These are phyloP conservation scores for Aureococcus anophagefferens DNA, from an alignment of 108 stramenopile species.

Conservation along the genomic window DNA sequence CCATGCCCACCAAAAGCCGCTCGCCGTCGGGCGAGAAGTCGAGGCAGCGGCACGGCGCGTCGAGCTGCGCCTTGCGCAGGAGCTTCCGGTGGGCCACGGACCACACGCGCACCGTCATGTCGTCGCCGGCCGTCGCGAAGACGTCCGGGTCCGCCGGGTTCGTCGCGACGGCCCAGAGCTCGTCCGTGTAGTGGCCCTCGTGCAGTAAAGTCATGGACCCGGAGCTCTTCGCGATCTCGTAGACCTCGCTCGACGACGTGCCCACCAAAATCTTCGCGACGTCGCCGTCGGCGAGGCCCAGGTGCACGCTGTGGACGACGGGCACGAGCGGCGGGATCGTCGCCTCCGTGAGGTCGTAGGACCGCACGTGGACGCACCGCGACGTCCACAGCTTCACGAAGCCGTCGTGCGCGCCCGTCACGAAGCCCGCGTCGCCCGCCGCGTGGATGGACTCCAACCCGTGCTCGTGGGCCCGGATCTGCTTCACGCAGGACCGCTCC, in stretches of 20 bases:
- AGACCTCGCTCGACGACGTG: slow-evolving; percentile 42
- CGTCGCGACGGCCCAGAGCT: slow-evolving; percentile 47
- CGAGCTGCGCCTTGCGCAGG: slow-evolving; percentile 4
- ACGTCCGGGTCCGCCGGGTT: slow-evolving; percentile 31
- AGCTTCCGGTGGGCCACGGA: slow-evolving; percentile 6
- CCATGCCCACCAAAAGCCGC: slow-evolving; percentile 26
- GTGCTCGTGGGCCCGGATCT: slow-evolving; percentile 43
- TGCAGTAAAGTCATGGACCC: slow-evolving; percentile 9
- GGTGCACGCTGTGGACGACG: slow-evolving; percentile 38
- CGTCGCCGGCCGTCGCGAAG: slow-evolving; percentile 49
- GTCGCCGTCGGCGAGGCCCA: slow-evolving; percentile 13
- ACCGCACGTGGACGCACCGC: slow-evolving; percentile 37
- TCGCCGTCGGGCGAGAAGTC: slow-evolving; percentile 20
- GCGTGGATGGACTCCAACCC: slow-evolving; percentile 25
- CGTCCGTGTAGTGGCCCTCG: slow-evolving; percentile 38
- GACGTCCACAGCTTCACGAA: slow-evolving; percentile 43
- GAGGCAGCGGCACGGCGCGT: slow-evolving; percentile 16
- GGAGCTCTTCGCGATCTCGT: slow-evolving; percentile 31
- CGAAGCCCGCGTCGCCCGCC: slow-evolving; percentile 31
- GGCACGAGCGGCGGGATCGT: slow-evolving; percentile 10
- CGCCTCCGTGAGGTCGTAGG: slow-evolving; percentile 37
- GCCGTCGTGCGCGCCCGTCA: slow-evolving; percentile 45
- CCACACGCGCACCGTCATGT: slow-evolving; percentile 43
- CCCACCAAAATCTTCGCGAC: slow-evolving; percentile 47
- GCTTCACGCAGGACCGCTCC: slow-evolving; percentile 33